Evolutionary conservation across 208 protist species (phyloP).

Genomic region (Leishmania major): DNA sequence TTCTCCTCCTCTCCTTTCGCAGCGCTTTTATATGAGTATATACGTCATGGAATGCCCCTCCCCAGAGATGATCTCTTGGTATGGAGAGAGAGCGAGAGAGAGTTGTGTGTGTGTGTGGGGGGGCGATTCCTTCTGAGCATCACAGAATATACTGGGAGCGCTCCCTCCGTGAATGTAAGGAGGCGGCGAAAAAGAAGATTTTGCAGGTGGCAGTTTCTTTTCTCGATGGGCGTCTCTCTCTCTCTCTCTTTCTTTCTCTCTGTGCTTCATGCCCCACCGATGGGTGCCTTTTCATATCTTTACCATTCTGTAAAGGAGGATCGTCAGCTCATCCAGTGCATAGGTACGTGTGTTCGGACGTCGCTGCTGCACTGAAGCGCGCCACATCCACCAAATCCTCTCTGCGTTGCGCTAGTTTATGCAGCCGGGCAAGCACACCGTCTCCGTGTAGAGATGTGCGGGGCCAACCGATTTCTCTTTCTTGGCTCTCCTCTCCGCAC

Average conservation of each 20-base stretch:
- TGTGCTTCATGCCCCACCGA: not conserved
- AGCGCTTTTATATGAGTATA: not conserved
- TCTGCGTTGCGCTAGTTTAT: not conserved
- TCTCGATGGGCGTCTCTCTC: not conserved
- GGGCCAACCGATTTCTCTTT: not conserved
- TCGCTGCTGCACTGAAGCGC: not conserved
- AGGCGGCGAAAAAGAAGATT: too few species aligned
- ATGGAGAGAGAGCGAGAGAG: not conserved
- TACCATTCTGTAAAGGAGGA: not conserved
- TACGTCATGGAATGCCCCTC: not conserved
- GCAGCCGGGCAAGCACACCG: not conserved
- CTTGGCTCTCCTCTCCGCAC: not conserved
- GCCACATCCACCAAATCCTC: not conserved
- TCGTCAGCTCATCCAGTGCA: not conserved
- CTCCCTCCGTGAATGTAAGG: too few species aligned
- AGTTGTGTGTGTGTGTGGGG: too few species aligned
- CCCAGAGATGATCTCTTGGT: not conserved
- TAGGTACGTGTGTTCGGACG: not conserved
- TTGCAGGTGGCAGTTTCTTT: not conserved
- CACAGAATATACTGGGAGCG: not conserved
- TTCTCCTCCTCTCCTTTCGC: not conserved
- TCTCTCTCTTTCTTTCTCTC: too few species aligned
- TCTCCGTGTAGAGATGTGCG: not conserved
- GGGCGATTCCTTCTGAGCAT: not conserved
- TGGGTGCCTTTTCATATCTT: not conserved